Evolutionary conservation across 345 rosid genomes (phyloP).

Genomic region (Physaria fendleri): DNA sequence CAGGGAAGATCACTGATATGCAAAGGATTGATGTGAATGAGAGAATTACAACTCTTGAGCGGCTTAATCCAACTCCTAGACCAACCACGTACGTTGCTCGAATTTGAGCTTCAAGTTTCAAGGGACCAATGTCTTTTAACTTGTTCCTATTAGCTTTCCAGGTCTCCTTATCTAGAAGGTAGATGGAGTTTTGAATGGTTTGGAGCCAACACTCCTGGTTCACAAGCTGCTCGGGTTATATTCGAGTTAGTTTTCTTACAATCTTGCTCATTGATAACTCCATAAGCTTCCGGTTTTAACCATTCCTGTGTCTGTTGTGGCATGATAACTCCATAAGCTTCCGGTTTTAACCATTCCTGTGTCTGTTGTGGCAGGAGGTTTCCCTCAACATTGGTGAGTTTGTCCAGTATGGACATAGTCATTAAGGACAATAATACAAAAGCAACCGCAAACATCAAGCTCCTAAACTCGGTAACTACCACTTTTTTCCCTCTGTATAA

Average conservation of each 20-base stretch:
- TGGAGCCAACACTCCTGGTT: conserved; percentile 66
- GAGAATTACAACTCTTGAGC: conserved; percentile 70
- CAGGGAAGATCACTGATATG: conserved; percentile 62
- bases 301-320: not conserved
- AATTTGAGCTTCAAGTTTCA: not conserved
- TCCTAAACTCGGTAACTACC: conserved; percentile 50
- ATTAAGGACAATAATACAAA: conserved; percentile 62
- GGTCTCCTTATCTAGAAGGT: conserved; percentile 92
- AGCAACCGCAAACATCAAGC: conserved; percentile 52
- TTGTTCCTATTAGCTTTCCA: conserved; percentile 51
- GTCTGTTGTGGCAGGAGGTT: conserved; percentile 51
- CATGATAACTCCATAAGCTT: not conserved
- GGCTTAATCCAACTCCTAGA: conserved; percentile 89
- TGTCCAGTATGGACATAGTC: conserved; percentile 58
- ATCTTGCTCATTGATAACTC: not conserved
- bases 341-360: not conserved
- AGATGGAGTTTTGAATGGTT: conserved; percentile 96
- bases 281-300: not conserved
- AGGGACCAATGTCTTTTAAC: conserved; percentile 19
- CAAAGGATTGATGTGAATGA: conserved; percentile 87
- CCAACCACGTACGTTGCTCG: conserved; percentile 76
- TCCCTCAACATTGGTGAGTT: conserved; percentile 61
- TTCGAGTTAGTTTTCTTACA: conserved; percentile 50
- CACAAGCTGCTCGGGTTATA: conserved; percentile 55
- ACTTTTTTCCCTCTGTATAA: not conserved